These are phyloP conservation scores for Lactarius akahatsu DNA, from an alignment of 768 basidiomycete species.

Conservation along the genomic window DNA sequence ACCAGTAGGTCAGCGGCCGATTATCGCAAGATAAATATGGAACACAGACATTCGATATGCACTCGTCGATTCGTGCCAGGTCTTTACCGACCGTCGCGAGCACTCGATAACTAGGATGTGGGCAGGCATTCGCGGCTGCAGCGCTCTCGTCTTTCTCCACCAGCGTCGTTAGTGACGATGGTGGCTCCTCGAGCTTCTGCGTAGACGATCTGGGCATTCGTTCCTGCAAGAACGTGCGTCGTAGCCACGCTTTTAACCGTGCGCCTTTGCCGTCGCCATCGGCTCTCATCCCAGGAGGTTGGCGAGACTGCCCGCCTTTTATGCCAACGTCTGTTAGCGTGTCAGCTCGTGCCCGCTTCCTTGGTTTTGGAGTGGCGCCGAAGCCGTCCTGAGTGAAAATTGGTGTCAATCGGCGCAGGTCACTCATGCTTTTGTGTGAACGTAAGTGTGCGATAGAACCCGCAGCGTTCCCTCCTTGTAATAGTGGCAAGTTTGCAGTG, in stretches of 20 bases:
- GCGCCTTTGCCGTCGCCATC: constrained; percentile 41
- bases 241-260: constrained; percentile 63
- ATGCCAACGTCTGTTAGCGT: constrained; percentile 24
- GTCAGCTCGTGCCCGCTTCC: constrained; percentile 21
- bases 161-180: constrained; percentile 16
- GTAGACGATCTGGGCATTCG: constrained; percentile 21
- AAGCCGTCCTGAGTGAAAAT: background rate
- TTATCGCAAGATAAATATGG: background rate
- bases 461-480: background rate
- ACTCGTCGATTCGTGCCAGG: constrained; percentile 53
- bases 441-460: constrained; percentile 10
- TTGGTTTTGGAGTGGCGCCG: constrained; percentile 8
- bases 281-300: constrained; percentile 24
- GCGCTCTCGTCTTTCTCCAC: constrained; percentile 13
- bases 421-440: constrained; percentile 28
- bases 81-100: constrained; percentile 57
- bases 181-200: constrained; percentile 13
- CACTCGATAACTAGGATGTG: constrained; percentile 41
- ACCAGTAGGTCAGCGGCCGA: constrained; percentile 1
- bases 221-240: constrained; percentile 48
- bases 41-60: constrained; percentile 50
- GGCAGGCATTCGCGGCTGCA: background rate
- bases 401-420: constrained; percentile 10
- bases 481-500: background rate
- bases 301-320: constrained; percentile 14